Evolutionary conservation across 805 yeast species (phyloP).

Genomic region (Spathaspora girioi): DNA sequence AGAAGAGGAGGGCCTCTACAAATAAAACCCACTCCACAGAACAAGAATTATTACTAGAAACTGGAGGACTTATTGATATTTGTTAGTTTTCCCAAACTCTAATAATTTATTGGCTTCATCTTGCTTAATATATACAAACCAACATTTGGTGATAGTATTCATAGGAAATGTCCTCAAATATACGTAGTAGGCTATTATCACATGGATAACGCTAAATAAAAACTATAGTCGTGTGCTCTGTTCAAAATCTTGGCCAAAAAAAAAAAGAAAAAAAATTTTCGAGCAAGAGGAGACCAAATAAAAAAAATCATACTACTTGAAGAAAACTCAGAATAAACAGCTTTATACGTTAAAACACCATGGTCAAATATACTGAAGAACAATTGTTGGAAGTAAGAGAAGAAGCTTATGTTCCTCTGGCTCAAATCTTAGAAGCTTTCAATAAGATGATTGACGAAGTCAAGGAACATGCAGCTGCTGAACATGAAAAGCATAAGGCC

Average conservation of each 20-base stretch:
- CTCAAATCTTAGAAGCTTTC: conserved; percentile 63
- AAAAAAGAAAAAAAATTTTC: neutral
- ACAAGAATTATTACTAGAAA: no score
- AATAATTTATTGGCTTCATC: no score
- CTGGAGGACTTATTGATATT: no score
- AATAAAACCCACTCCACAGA: no score
- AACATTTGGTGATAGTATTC: no score
- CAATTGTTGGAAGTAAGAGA: conserved; percentile 58
- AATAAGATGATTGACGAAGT: conserved; percentile 64
- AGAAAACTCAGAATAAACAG: neutral
- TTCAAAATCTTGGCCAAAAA: neutral
- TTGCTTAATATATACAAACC: no score
- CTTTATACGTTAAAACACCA: conserved; percentile 14
- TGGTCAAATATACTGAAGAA: conserved; percentile 67
- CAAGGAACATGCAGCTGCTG: conserved; percentile 40
- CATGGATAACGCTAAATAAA: neutral
- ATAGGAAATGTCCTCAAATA: no score
- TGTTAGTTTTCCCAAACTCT: no score
- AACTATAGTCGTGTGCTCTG: neutral
- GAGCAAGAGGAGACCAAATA: neutral
- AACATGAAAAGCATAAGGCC: conserved; percentile 19
- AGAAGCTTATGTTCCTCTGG: conserved; percentile 56
- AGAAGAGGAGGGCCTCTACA: no score
- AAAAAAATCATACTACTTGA: neutral
- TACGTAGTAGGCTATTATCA: no score